phyloP scores from a whole-genome alignment of 148 eudicot species.

The Chenopodium suecicum region DNA sequence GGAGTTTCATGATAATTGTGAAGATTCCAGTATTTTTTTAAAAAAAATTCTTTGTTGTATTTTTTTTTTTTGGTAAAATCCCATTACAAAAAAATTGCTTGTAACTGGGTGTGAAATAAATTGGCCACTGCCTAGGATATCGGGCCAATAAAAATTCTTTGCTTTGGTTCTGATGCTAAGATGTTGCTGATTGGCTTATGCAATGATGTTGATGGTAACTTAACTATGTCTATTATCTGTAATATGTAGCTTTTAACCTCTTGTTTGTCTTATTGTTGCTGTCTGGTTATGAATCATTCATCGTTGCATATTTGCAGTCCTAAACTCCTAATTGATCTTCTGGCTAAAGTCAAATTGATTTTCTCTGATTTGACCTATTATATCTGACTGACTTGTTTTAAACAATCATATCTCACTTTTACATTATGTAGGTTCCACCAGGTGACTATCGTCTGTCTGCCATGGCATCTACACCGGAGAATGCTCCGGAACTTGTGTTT shows the following conservation, averaged over 20 bases:
- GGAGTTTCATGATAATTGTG: background rate
- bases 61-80: no score
- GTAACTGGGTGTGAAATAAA: no score
- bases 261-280: background rate
- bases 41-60: no score
- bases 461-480: conserved; percentile 69
- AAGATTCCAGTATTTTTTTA: no score
- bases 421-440: conserved; percentile 68
- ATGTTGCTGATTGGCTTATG: background rate
- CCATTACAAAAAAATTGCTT: no score
- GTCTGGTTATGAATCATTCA: background rate
- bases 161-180: conserved; percentile 6
- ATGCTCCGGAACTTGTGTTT: conserved; percentile 69
- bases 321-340: background rate
- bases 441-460: conserved; percentile 97
- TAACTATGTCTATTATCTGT: background rate
- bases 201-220: background rate
- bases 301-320: no score
- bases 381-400: background rate
- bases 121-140: background rate
- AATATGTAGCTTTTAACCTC: background rate
- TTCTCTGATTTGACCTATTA: background rate
- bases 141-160: background rate
- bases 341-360: background rate
- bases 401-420: conserved; percentile 4